Base-by-base conservation (phyloP, 192 early-diverging fungal species). In the Rhizophlyctis rosea region DNA sequence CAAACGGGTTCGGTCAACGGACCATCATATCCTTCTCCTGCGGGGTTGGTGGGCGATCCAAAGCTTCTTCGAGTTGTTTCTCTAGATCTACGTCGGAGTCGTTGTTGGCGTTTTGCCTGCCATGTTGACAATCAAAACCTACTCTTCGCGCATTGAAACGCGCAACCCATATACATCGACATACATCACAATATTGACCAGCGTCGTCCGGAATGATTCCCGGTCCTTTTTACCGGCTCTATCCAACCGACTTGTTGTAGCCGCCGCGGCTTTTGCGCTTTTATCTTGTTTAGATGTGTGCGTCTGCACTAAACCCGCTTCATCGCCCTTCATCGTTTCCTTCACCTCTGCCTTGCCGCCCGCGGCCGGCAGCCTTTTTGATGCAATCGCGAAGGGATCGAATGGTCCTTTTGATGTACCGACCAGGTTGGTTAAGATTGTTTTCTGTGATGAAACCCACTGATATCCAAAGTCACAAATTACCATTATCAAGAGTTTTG, bases 111-210 rank as follows among this genome's bases (percentile, higher is more conserved):
- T 71, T 78, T 63, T 81, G 73, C 70, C 69, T 80, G 60, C 28
- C n/a, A 34, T 0, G 18, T 28, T 55, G 23, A 13, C 24, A 23
- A 49, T 3, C 51, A 11, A 28, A 21, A 14, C 29, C 14, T 63
- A 27, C 2, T 24, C 18, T 33, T 7, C 25, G n/a, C 23, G 14
- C 9, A 49, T 27, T 32, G 9, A 33, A 24, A 1, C 18, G 2
- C 1, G 18, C 2, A 31, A 34, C 50, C 23, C 23, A 9, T 27
- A 5, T 62, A 9, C 29, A n/a, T 7, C 29, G 44, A 60, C 59
- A 3, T 64, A 81, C 83, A 85, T 85, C 16, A 85, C 73, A 59
- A 85, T 81, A 56, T 82, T 81, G 21, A 85, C 83, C 33, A 85
- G 44, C 3, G 74, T 76, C 23, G 78, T 84, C 21, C 83, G 57